Percentiles rank a stretch among this genome's conserved stretches.
Evolutionary conservation across 78 protist genomes (phyloP).

Genomic region (Mantamonas sphyraenae): DNA sequence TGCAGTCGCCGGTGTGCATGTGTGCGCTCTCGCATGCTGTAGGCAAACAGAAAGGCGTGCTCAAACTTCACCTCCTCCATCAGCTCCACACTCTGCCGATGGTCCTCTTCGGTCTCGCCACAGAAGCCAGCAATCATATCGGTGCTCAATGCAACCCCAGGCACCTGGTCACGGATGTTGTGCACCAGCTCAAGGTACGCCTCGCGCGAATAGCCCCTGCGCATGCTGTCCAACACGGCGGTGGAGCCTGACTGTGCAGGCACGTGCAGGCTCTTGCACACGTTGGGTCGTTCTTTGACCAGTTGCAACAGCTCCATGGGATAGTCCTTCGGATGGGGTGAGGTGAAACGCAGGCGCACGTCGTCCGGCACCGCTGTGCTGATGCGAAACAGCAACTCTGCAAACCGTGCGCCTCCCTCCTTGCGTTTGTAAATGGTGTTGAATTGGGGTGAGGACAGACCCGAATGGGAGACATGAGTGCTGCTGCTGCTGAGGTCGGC

Average conservation of each 20-base stretch:
- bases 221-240: constrained; percentile 65
- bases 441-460: constrained; percentile 34
- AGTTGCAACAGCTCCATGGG: constrained; percentile 22
- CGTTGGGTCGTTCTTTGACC: constrained; percentile 46
- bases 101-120: constrained; percentile 85
- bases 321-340: constrained; percentile 92
- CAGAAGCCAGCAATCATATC: constrained; percentile 88
- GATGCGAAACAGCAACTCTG: constrained; percentile 7
- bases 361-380: constrained; percentile 38
- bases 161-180: constrained; percentile 7
- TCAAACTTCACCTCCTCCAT: constrained; percentile 53
- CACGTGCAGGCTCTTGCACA: constrained; percentile 67
- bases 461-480: not conserved
- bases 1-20: constrained; percentile 19
- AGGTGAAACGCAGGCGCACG: constrained; percentile 82
- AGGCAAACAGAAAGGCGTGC: constrained; percentile 65
- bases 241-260: constrained; percentile 75
- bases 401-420: constrained; percentile 30
- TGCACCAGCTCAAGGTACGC: constrained; percentile 58
- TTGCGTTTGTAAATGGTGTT: constrained; percentile 47
- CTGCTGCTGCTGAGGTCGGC: no score
- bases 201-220: constrained; percentile 76
- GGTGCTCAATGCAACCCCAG: constrained; percentile 28
- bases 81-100: constrained; percentile 45
- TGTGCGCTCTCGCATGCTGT: constrained; percentile 52